These are phyloP conservation scores for Ophiognomonia clavigignenti-juglandacearum DNA, from an alignment of 2,329 filamentous ascomycete species.

Conservation along the genomic window DNA sequence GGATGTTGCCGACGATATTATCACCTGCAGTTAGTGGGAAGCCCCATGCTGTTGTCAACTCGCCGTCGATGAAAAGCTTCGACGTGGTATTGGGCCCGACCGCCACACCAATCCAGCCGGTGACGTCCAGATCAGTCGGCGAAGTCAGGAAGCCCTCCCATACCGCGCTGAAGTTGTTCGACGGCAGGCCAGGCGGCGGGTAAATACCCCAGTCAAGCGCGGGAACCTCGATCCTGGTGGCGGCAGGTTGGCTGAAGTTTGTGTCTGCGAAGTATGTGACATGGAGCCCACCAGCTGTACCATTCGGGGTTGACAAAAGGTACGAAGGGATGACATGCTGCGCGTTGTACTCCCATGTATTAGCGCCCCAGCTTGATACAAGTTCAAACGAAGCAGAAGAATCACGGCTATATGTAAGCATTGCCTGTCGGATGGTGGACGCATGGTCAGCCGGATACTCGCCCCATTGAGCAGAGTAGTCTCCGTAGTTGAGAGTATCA, in stretches of 20 bases:
- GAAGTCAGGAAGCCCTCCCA: slow-evolving; percentile 36
- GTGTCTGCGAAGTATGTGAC: slow-evolving; percentile 37
- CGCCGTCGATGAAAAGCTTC: slow-evolving; percentile 31
- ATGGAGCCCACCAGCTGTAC: slow-evolving; percentile 30
- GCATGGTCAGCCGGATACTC: slow-evolving; percentile 33
- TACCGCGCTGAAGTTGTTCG: slow-evolving; percentile 38
- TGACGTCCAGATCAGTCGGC: slow-evolving; percentile 29
- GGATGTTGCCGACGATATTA: slow-evolving; percentile 36
- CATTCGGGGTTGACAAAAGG: slow-evolving; percentile 30
- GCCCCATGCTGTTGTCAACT: slow-evolving; percentile 24
- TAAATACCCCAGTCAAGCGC: slow-evolving; percentile 39
- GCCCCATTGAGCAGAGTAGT: slow-evolving; percentile 37
- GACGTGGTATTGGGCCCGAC: slow-evolving; percentile 34
- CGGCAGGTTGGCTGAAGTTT: slow-evolving; percentile 29
- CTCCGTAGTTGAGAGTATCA: slow-evolving; percentile 38
- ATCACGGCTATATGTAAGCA: slow-evolving; percentile 25
- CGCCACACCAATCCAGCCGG: slow-evolving; percentile 39
- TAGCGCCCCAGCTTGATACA: slow-evolving; percentile 35
- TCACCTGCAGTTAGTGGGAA: slow-evolving; percentile 21
- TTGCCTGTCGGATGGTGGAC: slow-evolving; percentile 33
- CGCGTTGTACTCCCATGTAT: slow-evolving; percentile 39
- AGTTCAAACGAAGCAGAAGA: slow-evolving; percentile 23
- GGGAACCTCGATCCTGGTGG: slow-evolving; percentile 29
- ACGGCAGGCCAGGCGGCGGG: slow-evolving; percentile 34
- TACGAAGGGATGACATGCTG: slow-evolving; percentile 39